Base-by-base conservation (phyloP, 306 rosid species). In the Neltuma alba region DNA sequence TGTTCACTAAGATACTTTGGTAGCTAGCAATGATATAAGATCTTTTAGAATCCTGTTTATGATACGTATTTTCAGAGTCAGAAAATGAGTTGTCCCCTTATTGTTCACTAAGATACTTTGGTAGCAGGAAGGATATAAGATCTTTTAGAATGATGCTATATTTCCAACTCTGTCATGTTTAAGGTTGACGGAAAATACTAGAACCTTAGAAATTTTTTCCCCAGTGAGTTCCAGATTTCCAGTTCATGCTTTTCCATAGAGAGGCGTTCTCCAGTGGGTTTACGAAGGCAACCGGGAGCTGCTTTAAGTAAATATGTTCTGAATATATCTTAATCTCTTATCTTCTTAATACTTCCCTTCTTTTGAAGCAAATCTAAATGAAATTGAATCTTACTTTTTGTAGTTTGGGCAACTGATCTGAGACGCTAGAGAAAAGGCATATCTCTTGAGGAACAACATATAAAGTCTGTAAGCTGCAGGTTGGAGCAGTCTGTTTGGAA, bases 391-490 rank as follows among this genome's bases (percentile, higher is more conserved):
- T 91, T 79, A 92, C 98, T 70, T 89, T 70, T 85, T 82, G 73
- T 84, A 81, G 85, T 81, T 79, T 15, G 88, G 90, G 79, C 89
- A 91, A 71, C 34, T 21, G 70, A 88, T 75, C 73, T 79, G 91
- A 74, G 83, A 83, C 14, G 83, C 37, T 78, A 88, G 89, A 61
- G 66, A 72, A 42, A 85, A 72, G 16, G 80, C 79, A 66, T 90
- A 83, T 82, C 83, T 84, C 87, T 82, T 93, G 69, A 95, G 87
- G 48, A 95, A 92, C 79, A 90, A 91, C 96, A 95, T 55, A 77
- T 91, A 92, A 80, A 95, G 93, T 77, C 90, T 86, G 82, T 89
- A 91, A 12, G 97, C 95, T 34, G 83, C 79, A 50, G 98, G 96
- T 42, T 86, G 90, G 30, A 84, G 79, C 72, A 79, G 81, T 69